A percentile compares a stretch with the other conserved stretches of the same genome.
phyloP scores from a whole-genome alignment of 1,284 basidiomycete species.

The Acaromyces ingoldii region DNA sequence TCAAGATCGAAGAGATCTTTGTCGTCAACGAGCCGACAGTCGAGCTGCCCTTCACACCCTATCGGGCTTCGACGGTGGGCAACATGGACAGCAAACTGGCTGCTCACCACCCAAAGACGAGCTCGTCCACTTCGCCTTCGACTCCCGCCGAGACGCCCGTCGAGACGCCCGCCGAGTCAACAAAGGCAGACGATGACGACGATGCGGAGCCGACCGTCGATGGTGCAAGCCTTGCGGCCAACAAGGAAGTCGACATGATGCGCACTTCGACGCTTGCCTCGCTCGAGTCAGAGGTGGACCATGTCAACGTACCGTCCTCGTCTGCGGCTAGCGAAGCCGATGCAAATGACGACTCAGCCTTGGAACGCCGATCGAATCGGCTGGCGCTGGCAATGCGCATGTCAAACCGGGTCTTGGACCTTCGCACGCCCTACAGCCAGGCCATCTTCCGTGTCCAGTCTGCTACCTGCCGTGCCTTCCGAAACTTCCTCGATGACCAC shows the following conservation, averaged over 20 bases:
- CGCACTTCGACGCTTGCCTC: background rate
- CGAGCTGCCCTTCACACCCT: conserved; percentile 42
- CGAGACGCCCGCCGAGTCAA: too few species aligned
- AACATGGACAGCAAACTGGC: conserved; percentile 23
- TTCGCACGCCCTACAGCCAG: conserved; percentile 42
- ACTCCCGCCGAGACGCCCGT: too few species aligned
- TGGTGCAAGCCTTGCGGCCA: background rate
- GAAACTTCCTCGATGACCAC: conserved; percentile 31
- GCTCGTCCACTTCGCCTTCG: background rate
- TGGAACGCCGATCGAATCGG: conserved; percentile 13
- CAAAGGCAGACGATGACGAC: background rate
- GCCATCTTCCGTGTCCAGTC: conserved; percentile 46
- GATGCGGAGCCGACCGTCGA: background rate
- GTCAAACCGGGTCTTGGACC: conserved; percentile 42
- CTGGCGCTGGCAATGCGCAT: conserved; percentile 30
- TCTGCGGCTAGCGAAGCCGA: too few species aligned
- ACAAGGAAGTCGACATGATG: too few species aligned
- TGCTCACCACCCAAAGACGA: conserved; percentile 13
- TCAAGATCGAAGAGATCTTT: conserved; percentile 36
- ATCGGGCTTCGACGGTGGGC: conserved; percentile 15
- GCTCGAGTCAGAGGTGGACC: background rate
- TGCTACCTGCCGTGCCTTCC: conserved; percentile 38
- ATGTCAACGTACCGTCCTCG: conserved; percentile 5
- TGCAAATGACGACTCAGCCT: background rate
- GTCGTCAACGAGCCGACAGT: conserved; percentile 30